Evolutionary conservation across 306 rosid species (phyloP), one percentile per base, ranked within the genome.

Genomic region (Hippophae gyantsensis): DNA sequence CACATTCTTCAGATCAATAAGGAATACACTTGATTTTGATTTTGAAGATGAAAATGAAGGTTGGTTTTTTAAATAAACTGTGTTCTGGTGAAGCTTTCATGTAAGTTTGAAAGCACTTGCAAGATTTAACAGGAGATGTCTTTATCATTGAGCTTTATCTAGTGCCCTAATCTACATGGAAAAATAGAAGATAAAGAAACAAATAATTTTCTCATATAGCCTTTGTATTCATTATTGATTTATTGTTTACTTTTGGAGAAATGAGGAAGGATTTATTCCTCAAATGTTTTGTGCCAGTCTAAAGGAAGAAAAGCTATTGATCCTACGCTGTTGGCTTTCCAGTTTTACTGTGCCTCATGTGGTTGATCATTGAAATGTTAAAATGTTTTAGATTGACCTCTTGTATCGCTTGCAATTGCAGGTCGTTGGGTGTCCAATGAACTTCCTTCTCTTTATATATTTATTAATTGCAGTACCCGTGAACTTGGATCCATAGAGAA

Each of bases 21-120:
- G 96, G 79, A 80, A 74, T 74, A 92, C 98, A 66, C 96, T 92
- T 73, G 98, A 92, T 80, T 92, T 92, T 78, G 98, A 92, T 74
- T 92, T 85, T 68, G 89, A 85, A 78, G 96, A 92, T 78, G 96
- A 87, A 8, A 85, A 81, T 69, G 95, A 86, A 83, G 96, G 98
- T 89, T 69, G 54, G 76, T 69, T 78, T 59, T 66, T 27, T 62
- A 38, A 64, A 44, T 40, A 13, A 54, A 51, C 32, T 41, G n/a
- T 42, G 46, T 12, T 52, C 13, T 48, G 13, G 13, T 10, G 13
- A 13, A 48, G 52, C 38, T 48, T 48, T 3, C 52, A 48, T 48
- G 14, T 13, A 12, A 13, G 5, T 46, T 46, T 10, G 50, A 32
- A 32, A 32, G 38, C 38, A 32, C 38, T 32, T 32, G 5, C 38